Conservation (phyloP, 1,139 yeast genomes). For the Taiozyma sp. region DNA sequence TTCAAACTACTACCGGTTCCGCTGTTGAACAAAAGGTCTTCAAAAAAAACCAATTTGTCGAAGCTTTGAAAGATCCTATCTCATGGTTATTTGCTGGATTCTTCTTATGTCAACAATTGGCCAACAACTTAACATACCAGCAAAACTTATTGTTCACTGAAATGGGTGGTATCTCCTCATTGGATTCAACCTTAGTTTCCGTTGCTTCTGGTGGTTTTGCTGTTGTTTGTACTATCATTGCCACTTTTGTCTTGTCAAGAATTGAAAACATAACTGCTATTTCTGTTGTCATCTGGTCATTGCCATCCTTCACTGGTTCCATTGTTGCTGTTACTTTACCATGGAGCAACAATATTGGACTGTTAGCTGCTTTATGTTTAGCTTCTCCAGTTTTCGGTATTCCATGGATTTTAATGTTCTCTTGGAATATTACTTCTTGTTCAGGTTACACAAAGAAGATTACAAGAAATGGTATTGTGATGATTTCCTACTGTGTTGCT, state of each 20-base stretch:
- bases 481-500: constrained; percentile 21
- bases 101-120: constrained; percentile 34
- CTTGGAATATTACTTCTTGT: constrained; percentile 23
- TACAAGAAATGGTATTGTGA: constrained; percentile 22
- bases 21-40: constrained; percentile 32
- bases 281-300: constrained; percentile 4
- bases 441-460: constrained; percentile 29
- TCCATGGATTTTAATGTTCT: constrained; percentile 22
- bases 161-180: constrained; percentile 25
- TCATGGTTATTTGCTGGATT: constrained; percentile 45
- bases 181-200: constrained; percentile 25
- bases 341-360: constrained; percentile 26
- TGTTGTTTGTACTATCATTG: background rate
- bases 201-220: constrained; percentile 24
- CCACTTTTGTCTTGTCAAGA: background rate
- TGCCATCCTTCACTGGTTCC: constrained; percentile 20
- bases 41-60: constrained; percentile 49
- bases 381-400: constrained; percentile 19
- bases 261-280: constrained; percentile 9
- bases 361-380: constrained; percentile 27
- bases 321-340: constrained; percentile 28
- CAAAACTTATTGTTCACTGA: constrained; percentile 23
- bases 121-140: constrained; percentile 40
- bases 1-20: constrained; percentile 52
- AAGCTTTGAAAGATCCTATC: constrained; percentile 39